Conservation (phyloP, 768 basidiomycete genomes). For the Calocybe indica region DNA sequence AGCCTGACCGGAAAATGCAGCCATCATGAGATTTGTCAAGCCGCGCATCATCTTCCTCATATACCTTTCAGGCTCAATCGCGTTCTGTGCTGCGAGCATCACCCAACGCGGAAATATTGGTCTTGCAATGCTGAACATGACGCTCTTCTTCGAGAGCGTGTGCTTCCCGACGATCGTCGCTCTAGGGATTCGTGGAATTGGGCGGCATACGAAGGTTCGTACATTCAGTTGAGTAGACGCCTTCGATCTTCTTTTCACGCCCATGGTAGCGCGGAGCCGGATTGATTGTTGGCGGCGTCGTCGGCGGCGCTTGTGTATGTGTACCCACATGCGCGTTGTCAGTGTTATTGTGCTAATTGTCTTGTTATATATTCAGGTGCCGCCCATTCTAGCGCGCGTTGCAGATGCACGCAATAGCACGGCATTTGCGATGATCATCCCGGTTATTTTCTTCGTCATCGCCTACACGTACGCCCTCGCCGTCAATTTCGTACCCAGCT, state of each 20-base stretch:
- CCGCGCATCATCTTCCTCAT: conserved; percentile 22
- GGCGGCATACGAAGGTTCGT: conserved; percentile 22
- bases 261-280: conserved; percentile 19
- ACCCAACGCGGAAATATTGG: conserved; percentile 22
- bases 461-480: conserved; percentile 20
- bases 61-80: conserved; percentile 21
- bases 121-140: conserved; percentile 23
- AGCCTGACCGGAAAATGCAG: conserved; percentile 3
- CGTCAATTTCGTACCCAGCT: conserved; percentile 24
- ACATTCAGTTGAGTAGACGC: neutral
- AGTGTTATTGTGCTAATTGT: neutral
- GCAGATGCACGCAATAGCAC: conserved; percentile 24
- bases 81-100: conserved; percentile 22
- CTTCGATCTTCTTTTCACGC: neutral
- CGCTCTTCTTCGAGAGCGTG: conserved; percentile 29
- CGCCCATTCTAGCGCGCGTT: conserved; percentile 23
- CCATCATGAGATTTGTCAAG: conserved; percentile 21
- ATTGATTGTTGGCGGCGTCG: conserved; percentile 25
- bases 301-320: conserved; percentile 25
- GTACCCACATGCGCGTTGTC: neutral
- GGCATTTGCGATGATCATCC: conserved; percentile 27
- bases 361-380: conserved; percentile 10
- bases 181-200: conserved; percentile 25
- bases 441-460: conserved; percentile 22
- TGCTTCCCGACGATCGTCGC: conserved; percentile 30